Percentiles rank a stretch among this genome's conserved stretches.
Conservation (phyloP, 129 eudicot species). For the Helianthus tuberosus region DNA sequence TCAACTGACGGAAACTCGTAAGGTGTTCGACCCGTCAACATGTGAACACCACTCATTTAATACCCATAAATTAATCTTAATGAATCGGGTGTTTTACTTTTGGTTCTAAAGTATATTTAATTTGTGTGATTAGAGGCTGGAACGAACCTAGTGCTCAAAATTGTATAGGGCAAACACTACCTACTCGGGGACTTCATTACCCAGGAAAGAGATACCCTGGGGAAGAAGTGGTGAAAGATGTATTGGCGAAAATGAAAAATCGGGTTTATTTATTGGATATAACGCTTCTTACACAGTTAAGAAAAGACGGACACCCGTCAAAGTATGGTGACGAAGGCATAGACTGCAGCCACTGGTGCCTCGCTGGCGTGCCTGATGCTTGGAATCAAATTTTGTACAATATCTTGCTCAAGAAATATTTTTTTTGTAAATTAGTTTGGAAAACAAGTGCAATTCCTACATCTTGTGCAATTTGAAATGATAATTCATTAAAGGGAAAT, state of each 20-base stretch:
- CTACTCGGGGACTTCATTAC: slow-evolving; percentile 56
- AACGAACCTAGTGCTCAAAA: slow-evolving; percentile 40
- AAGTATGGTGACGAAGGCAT: slow-evolving; percentile 39
- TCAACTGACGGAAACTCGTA: background rate
- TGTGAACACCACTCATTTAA: background rate
- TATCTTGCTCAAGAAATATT: slow-evolving; percentile 41
- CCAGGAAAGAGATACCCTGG: slow-evolving; percentile 61
- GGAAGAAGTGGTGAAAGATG: slow-evolving; percentile 56
- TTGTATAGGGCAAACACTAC: slow-evolving; percentile 63
- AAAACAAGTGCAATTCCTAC: slow-evolving; percentile 26
- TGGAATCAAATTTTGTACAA: slow-evolving; percentile 81
- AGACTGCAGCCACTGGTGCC: slow-evolving; percentile 96
- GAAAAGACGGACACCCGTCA: slow-evolving; percentile 91
- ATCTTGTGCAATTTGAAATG: background rate
- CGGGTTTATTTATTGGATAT: slow-evolving; percentile 68
- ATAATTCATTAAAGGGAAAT: no score
- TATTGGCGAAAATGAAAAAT: slow-evolving; percentile 50
- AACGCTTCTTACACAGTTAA: slow-evolving; percentile 62
- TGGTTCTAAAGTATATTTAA: background rate
- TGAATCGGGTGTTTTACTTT: background rate
- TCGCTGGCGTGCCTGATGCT: slow-evolving; percentile 89
- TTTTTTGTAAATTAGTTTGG: slow-evolving; percentile 5
- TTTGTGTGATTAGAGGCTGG: slow-evolving; percentile 71
- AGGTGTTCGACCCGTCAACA: background rate
- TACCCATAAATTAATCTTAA: background rate